These are phyloP conservation scores for Hevea brasiliensis DNA, from an alignment of 345 rosid species.

Conservation along the genomic window DNA sequence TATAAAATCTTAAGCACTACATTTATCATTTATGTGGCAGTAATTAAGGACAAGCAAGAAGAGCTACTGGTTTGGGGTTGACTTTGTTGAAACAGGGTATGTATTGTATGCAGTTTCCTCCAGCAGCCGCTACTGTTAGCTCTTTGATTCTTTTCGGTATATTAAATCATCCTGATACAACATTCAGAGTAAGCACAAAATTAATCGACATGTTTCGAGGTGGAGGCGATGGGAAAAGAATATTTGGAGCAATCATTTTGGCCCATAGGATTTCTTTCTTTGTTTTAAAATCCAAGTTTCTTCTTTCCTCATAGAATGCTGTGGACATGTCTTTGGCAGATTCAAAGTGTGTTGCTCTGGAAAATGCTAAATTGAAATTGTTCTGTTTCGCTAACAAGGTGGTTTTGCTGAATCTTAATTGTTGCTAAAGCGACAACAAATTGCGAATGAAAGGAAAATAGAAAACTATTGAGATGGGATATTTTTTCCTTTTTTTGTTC, in stretches of 20 bases:
- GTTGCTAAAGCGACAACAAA: too few species aligned
- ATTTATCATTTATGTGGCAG: too few species aligned
- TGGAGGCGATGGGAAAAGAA: not conserved
- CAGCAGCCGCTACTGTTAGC: slow-evolving; percentile 97
- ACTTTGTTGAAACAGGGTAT: too few species aligned
- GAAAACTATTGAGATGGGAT: too few species aligned
- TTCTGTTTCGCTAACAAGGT: slow-evolving; percentile 82
- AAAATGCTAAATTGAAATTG: slow-evolving; percentile 60
- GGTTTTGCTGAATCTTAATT: slow-evolving; percentile 14
- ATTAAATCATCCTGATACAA: slow-evolving; percentile 83
- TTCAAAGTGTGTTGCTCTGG: slow-evolving; percentile 61
- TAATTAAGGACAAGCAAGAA: too few species aligned
- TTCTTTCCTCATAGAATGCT: slow-evolving; percentile 61
- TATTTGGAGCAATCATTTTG: not conserved
- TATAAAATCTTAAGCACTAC: too few species aligned
- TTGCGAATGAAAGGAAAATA: too few species aligned
- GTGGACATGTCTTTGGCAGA: slow-evolving; percentile 97
- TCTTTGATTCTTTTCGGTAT: slow-evolving; percentile 90
- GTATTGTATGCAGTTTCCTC: too few species aligned
- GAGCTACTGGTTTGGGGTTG: too few species aligned
- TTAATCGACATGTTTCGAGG: not conserved
- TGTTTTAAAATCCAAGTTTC: too few species aligned
- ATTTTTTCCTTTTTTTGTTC: too few species aligned
- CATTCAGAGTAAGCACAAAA: slow-evolving; percentile 57
- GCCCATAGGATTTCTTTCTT: not conserved